Evolutionary conservation across 2,329 filamentous ascomycete species (phyloP).

Genomic region (Zelopaecilomyces penicillatus): DNA sequence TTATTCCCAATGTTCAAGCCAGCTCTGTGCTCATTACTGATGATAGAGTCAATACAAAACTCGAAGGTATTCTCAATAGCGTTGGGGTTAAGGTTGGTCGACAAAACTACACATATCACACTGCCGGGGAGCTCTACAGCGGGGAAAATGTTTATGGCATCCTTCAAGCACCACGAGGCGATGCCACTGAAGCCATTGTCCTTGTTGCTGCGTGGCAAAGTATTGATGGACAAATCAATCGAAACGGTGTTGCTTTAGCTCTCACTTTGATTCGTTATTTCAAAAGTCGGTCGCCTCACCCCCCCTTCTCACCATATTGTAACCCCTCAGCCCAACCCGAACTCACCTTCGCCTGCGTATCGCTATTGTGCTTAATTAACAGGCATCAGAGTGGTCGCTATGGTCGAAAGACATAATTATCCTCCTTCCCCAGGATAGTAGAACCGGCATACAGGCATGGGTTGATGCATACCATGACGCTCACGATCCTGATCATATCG

Average conservation of each 20-base stretch:
- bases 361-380: no score
- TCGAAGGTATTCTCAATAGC: constrained; percentile 67
- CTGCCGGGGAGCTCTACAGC: constrained; percentile 62
- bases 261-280: constrained; percentile 89
- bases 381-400: constrained; percentile 69
- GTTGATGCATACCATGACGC: constrained; percentile 95
- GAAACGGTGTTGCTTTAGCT: constrained; percentile 77
- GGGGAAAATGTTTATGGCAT: constrained; percentile 93
- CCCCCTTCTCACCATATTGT: background rate
- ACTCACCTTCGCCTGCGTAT: no score
- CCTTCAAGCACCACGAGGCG: constrained; percentile 84
- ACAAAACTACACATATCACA: constrained; percentile 80
- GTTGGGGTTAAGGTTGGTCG: constrained; percentile 79
- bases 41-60: constrained; percentile 54
- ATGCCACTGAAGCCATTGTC: constrained; percentile 95
- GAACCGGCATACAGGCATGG: constrained; percentile 89
- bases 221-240: constrained; percentile 68
- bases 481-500: constrained; percentile 62
- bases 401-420: constrained; percentile 99
- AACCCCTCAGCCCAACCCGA: no score
- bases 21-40: background rate
- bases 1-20: background rate
- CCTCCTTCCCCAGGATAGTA: constrained; percentile 79
- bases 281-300: constrained; percentile 49
- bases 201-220: constrained; percentile 85